Evolutionary conservation across 1,284 basidiomycete species (phyloP).

Genomic region (Cystobasidium pallidum): DNA sequence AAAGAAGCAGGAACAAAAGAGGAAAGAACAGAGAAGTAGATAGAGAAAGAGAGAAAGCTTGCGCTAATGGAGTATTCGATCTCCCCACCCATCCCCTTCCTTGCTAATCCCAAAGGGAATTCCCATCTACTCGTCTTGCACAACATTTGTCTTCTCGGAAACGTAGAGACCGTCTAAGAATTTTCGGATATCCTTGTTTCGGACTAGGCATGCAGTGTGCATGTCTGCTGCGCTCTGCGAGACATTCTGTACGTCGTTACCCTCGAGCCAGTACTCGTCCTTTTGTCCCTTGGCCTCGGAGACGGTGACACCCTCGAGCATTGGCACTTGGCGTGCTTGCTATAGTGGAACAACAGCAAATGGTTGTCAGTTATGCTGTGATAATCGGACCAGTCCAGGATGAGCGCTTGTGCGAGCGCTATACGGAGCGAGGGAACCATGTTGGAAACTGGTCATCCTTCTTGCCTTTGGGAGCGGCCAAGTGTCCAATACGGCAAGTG

Average conservation of each 20-base stretch:
- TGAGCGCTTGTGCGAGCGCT: not conserved
- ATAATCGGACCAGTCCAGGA: no score
- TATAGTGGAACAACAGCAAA: slow-evolving; percentile 52
- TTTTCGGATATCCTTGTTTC: slow-evolving; percentile 49
- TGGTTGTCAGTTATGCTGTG: no score
- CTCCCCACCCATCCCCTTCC: no score
- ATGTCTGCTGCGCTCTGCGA: slow-evolving; percentile 96
- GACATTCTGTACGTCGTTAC: slow-evolving; percentile 92
- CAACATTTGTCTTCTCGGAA: slow-evolving; percentile 34
- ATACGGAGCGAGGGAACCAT: not conserved
- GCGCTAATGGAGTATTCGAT: no score
- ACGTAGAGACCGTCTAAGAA: slow-evolving; percentile 56
- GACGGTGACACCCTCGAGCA: slow-evolving; percentile 87
- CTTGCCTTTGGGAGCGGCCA: no score
- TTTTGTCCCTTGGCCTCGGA: slow-evolving; percentile 92
- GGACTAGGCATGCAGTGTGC: slow-evolving; percentile 86
- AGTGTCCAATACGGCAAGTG: no score
- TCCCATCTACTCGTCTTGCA: slow-evolving; percentile 34
- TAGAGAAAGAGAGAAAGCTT: no score
- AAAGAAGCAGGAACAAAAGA: not conserved
- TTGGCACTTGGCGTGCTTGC: slow-evolving; percentile 81
- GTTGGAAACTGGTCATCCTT: no score
- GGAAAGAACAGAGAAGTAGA: no score
- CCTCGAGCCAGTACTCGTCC: slow-evolving; percentile 68
- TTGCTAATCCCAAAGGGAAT: no score